phyloP scores from a whole-genome alignment of 192 early-diverging fungal species.

The Podila epigama region DNA sequence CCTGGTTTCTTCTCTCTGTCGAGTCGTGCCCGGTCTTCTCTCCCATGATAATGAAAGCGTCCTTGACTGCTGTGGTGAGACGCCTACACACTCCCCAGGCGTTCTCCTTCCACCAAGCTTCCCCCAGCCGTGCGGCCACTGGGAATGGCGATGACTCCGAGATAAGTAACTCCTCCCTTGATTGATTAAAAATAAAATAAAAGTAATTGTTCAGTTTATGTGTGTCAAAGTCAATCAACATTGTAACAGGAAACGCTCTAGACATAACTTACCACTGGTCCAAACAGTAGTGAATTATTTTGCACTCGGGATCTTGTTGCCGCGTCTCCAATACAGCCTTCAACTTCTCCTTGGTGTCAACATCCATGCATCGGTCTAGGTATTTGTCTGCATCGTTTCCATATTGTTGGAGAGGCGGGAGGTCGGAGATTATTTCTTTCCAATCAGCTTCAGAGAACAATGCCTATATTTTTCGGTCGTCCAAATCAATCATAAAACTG shows the following conservation, averaged over 20 bases:
- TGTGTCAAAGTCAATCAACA: conserved; percentile 23
- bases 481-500: conserved; percentile 26
- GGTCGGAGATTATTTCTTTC: conserved; percentile 26
- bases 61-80: conserved; percentile 25
- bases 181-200: conserved; percentile 21
- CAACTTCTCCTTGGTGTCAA: conserved; percentile 16
- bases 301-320: conserved; percentile 30
- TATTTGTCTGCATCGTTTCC: conserved; percentile 12
- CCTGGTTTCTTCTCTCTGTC: conserved; percentile 21
- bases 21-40: conserved; percentile 32
- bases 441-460: conserved; percentile 17
- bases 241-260: neutral
- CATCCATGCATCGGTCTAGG: conserved; percentile 17
- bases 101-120: conserved; percentile 35
- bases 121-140: conserved; percentile 16
- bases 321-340: conserved; percentile 12
- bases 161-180: conserved; percentile 30
- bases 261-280: conserved; percentile 27
- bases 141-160: conserved; percentile 20
- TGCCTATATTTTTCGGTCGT: conserved; percentile 14
- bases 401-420: conserved; percentile 19
- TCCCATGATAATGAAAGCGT: conserved; percentile 26
- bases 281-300: conserved; percentile 25
- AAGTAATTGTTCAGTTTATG: conserved; percentile 7
- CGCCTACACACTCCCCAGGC: conserved; percentile 35